These are phyloP conservation scores for Amanita phalloides DNA, from an alignment of 768 basidiomycete species.

Conservation along the genomic window DNA sequence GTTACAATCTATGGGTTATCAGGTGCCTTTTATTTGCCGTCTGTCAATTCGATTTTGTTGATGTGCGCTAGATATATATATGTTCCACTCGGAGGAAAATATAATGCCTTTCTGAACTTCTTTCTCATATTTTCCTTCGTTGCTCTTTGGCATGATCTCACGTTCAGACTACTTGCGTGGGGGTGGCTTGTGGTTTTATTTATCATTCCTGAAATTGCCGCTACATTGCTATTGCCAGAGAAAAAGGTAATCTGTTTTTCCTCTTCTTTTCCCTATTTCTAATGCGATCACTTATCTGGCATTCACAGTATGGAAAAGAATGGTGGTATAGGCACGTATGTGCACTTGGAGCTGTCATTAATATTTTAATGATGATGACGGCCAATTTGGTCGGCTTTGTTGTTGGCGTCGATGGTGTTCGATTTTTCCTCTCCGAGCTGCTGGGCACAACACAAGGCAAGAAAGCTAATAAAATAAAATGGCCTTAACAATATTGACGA, in stretches of 20 bases:
- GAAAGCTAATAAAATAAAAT: not conserved
- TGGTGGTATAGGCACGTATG: conserved; percentile 84
- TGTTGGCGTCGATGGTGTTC: conserved; percentile 72
- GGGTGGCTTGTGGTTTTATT: conserved; percentile 94
- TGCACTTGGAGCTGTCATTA: conserved; percentile 73
- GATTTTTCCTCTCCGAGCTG: conserved; percentile 53
- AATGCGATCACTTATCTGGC: not conserved
- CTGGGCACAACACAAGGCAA: conserved; percentile 58
- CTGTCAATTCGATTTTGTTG: not conserved
- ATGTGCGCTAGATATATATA: conserved; percentile 76
- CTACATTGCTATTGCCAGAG: conserved; percentile 46
- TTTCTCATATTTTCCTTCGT: conserved; percentile 89
- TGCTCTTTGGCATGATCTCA: conserved; percentile 94
- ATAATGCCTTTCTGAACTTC: conserved; percentile 45
- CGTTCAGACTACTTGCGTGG: conserved; percentile 83
- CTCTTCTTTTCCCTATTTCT: not conserved
- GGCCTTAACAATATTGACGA: not conserved
- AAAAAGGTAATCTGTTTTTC: conserved; percentile 39
- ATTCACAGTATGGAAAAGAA: conserved; percentile 46
- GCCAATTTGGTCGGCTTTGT: conserved; percentile 97
- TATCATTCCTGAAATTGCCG: conserved; percentile 75
- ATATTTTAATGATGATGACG: conserved; percentile 80
- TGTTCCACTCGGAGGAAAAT: conserved; percentile 76
- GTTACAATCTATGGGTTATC: conserved; percentile 92
- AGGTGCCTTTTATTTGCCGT: conserved; percentile 33